Conservation (phyloP, 1,284 basidiomycete genomes). For the Peniophora sp. region DNA sequence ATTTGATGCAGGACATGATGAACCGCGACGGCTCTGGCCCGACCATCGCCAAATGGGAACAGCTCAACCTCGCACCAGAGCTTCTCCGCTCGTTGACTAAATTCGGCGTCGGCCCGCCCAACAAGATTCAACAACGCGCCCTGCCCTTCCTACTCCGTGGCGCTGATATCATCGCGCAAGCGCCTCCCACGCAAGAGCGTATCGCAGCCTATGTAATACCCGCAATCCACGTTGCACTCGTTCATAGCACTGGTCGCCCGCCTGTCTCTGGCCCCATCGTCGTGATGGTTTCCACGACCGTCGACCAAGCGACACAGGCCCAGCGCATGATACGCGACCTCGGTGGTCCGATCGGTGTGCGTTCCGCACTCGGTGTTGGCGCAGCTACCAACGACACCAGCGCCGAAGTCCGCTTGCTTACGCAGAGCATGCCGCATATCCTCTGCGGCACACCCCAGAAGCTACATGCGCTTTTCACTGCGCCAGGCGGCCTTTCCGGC, state of each 20-base stretch:
- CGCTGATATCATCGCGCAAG: slow-evolving; percentile 96
- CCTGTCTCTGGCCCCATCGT: slow-evolving; percentile 76
- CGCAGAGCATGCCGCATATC: slow-evolving; percentile 89
- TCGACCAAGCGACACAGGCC: slow-evolving; percentile 97
- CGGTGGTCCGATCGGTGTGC: slow-evolving; percentile 84
- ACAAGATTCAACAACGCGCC: slow-evolving; percentile 97
- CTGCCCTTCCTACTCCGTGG: slow-evolving; percentile 91
- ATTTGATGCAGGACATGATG: slow-evolving; percentile 45
- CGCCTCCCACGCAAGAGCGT: slow-evolving; percentile 95
- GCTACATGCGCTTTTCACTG: slow-evolving; percentile 87
- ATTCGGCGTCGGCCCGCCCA: slow-evolving; percentile 95
- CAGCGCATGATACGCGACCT: slow-evolving; percentile 96
- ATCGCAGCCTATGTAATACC: slow-evolving; percentile 97
- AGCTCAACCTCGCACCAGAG: slow-evolving; percentile 80
- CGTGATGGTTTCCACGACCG: slow-evolving; percentile 93
- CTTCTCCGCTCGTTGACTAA: slow-evolving; percentile 84
- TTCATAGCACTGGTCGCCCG: slow-evolving; percentile 39
- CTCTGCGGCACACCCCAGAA: slow-evolving; percentile 97
- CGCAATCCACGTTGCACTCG: slow-evolving; percentile 81
- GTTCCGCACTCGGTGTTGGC: slow-evolving; percentile 83
- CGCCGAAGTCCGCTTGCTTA: slow-evolving; percentile 76
- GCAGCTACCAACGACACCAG: slow-evolving; percentile 60
- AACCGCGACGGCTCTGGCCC: slow-evolving; percentile 65
- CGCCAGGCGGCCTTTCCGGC: slow-evolving; percentile 66
- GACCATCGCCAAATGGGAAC: slow-evolving; percentile 95